A percentile compares a stretch with the other conserved stretches of the same genome.
Evolutionary conservation across 306 rosid genomes (phyloP).

Genomic region (Pterocarpus santalinus): DNA sequence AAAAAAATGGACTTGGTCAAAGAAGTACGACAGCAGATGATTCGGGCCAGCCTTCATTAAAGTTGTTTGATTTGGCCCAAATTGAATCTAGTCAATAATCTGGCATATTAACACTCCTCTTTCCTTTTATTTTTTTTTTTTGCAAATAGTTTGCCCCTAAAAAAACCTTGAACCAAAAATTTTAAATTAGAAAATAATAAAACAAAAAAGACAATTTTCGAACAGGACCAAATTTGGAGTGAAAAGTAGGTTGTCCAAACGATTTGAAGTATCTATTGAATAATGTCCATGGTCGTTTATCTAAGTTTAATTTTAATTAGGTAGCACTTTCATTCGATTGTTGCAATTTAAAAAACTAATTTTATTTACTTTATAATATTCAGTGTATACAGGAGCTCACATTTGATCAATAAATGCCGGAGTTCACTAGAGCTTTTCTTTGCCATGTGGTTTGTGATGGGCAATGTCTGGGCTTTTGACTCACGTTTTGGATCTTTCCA

Average conservation of each 20-base stretch:
- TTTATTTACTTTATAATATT: neutral
- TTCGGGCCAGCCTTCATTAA: neutral
- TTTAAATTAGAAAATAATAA: too few relatives aligned
- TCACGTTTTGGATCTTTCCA: constrained; percentile 76
- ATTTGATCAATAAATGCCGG: constrained; percentile 76
- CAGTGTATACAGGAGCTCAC: constrained; percentile 61
- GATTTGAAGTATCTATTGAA: too few relatives aligned
- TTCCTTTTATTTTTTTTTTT: too few relatives aligned
- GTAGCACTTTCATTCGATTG: neutral
- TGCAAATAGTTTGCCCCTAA: too few relatives aligned
- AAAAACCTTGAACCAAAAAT: too few relatives aligned
- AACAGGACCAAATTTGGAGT: too few relatives aligned
- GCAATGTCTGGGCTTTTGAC: constrained; percentile 91
- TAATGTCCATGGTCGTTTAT: too few relatives aligned
- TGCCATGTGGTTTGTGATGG: constrained; percentile 98
- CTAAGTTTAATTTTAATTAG: neutral
- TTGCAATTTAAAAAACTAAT: neutral
- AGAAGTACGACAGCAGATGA: neutral
- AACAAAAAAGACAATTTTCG: too few relatives aligned
- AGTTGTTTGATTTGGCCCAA: neutral
- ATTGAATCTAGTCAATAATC: neutral
- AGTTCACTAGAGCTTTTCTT: constrained; percentile 84
- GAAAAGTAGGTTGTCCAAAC: too few relatives aligned
- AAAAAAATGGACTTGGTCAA: neutral
- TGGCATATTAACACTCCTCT: too few relatives aligned